Evolutionary conservation across 129 eudicot species (phyloP).

Genomic region (Lactuca saligna): DNA sequence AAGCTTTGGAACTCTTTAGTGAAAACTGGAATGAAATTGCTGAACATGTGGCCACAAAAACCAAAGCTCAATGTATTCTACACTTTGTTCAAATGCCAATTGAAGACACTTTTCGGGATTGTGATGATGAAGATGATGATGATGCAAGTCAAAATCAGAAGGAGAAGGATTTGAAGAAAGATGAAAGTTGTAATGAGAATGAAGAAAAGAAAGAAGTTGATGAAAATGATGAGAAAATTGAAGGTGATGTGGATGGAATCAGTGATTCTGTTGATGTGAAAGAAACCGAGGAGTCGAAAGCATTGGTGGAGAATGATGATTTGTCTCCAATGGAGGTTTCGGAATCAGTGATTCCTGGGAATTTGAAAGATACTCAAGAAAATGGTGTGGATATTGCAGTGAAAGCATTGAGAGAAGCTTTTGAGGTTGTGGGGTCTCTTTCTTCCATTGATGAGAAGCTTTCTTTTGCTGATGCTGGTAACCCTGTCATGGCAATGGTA

Average conservation of each 20-base stretch:
- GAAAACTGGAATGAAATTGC: conserved; percentile 99
- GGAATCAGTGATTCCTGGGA: conserved; percentile 36
- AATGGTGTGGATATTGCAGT: conserved; percentile 53
- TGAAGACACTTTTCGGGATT: conserved; percentile 74
- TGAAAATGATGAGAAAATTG: conserved; percentile 24
- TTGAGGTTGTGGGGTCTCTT: conserved; percentile 77
- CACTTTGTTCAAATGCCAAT: conserved; percentile 99
- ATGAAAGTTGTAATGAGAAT: conserved; percentile 17
- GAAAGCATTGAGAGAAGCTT: conserved; percentile 89
- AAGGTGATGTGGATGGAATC: conserved; percentile 33
- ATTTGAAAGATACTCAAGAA: conserved; percentile 34
- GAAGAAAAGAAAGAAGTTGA: conserved; percentile 3
- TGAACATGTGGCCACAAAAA: conserved; percentile 99
- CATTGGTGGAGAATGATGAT: conserved; percentile 15
- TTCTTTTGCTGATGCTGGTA: conserved; percentile 89
- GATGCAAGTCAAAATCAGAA: neutral
- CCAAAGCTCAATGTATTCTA: conserved; percentile 91
- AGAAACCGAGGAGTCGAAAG: conserved; percentile 43
- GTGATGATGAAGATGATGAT: conserved; percentile 42
- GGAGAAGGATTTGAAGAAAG: conserved; percentile 24
- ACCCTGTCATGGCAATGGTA: conserved; percentile 98
- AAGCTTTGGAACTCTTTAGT: conserved; percentile 82
- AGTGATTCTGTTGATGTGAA: conserved; percentile 38
- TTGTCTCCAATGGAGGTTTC: conserved; percentile 50
- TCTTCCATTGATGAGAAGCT: conserved; percentile 49